Evolutionary conservation across 208 protist genomes (phyloP), one percentile per base, ranked within the genome.

Genomic region (Acanthamoeba castellanii): DNA sequence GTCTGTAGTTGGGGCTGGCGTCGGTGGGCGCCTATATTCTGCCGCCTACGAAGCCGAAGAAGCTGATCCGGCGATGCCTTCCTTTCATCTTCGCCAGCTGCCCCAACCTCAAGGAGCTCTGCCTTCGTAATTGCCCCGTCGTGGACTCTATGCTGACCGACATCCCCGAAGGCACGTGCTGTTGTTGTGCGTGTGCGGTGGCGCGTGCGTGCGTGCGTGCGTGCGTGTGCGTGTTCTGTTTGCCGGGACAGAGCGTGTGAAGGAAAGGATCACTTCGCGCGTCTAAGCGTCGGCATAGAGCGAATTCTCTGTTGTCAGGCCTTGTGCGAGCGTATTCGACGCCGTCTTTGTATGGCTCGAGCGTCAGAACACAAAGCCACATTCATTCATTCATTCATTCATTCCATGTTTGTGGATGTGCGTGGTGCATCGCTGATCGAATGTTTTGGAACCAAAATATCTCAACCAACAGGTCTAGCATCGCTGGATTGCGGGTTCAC

Each of bases 141-240:
- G 78, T 87, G 25, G 78, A 87, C 45, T 87, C 78, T 20, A 87
- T 87, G 78, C 78, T 87, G 3, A 59, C 45, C 22, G 78, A 87
- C 78, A 87, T 87, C n/a, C 78, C 78, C 45, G 78, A 87, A 87
- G 78, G 68, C 68, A 74, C 32, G 78, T 87, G 27, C 6, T 45
- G 16, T 78, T 30, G 13, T 30, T 45, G 30, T 42, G 27, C 8
- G 13, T 70, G 22, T n/a, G 64, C 22, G 6, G 14, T 9, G 9
- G 13, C 13, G 64, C 64, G 25, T 66, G 59, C 5, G 37, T 3
- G 5, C 20, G 66, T 72, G 25, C 11, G 64, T 72, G 30, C 27
- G 30, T 34, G 64, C 27, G 64, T 22, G 22, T 57, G 18, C 52
- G 52, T 20, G 13, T 57, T 57, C 3, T 20, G 52, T 57, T 47